These are phyloP conservation scores for Protea cynaroides DNA, from an alignment of 164 flowering plant species.

Conservation along the genomic window DNA sequence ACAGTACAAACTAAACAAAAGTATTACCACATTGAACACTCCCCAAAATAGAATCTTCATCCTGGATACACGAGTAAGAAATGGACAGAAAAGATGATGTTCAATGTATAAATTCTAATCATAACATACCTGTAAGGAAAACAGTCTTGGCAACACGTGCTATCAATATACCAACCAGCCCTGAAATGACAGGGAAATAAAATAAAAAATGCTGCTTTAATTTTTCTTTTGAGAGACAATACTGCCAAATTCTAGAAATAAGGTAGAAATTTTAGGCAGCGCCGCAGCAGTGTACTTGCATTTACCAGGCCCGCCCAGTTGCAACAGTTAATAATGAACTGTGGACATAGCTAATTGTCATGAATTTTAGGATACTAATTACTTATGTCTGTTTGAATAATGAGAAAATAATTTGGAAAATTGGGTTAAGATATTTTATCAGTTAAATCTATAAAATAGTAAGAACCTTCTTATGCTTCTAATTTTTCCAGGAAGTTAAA, in stretches of 20 bases:
- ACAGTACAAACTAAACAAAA: too few relatives aligned
- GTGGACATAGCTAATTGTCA: not conserved
- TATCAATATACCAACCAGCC: conserved; percentile 75
- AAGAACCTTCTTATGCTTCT: too few relatives aligned
- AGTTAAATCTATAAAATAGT: too few relatives aligned
- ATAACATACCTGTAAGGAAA: conserved; percentile 65
- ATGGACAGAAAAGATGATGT: not conserved
- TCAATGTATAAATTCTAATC: not conserved
- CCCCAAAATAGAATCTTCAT: not conserved
- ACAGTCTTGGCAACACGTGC: conserved; percentile 73
- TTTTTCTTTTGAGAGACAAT: not conserved
- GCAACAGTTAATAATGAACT: not conserved
- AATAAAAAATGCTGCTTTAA: conserved; percentile 6
- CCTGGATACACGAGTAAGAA: not conserved
- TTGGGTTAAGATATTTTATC: too few relatives aligned
- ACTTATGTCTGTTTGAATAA: not conserved
- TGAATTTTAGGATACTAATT: not conserved
- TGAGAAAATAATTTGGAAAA: too few relatives aligned
- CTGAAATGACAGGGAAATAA: conserved; percentile 38
- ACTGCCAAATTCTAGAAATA: not conserved
- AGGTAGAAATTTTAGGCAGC: not conserved
- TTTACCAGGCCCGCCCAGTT: not conserved
- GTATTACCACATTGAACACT: not conserved
- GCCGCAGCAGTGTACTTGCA: not conserved
- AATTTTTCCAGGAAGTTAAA: too few relatives aligned